Base-by-base conservation (phyloP, 2,329 filamentous ascomycete genomes). In the Aurifilum marmelostoma region DNA sequence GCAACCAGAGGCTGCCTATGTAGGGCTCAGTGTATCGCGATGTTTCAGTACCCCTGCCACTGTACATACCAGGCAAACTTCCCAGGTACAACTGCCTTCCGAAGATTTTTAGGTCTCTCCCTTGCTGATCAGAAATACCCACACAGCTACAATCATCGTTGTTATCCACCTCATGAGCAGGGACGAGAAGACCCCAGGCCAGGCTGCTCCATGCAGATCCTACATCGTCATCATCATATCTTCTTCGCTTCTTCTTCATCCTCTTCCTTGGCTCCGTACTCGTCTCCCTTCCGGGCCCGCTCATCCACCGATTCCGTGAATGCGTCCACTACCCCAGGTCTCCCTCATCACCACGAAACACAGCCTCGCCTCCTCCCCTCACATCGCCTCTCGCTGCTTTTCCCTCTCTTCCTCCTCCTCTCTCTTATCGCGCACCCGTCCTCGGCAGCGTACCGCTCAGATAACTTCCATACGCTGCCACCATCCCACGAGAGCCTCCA, bases 391-490 rank as follows among this genome's bases (percentile, higher is more conserved):
- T 71, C 63, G 73, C 24, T 72, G 69, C 18, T 72, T 72, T 14
- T 79, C 79, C 54, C 80, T 76, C 8, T 76, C 74, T 2, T 73
- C 73, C 52, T 78, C 79, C 54, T 80, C 77, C 9, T 76, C 75
- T 2, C 73, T 73, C 50, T 78, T 72, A 32, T 65, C 65, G n/a
- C n/a, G n/a, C n/a, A 29, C 73, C 69, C 21, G 75, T 73, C 29
- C 74, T 70, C 37, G 80, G 74, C n/a, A 75, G 73, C 52, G 83
- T 29, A 89, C n/a, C 74, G 34, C 80, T 76, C 50, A 97, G 79
- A 77, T 97, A 92, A 8, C 86, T 91, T 21, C 93, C 83, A 84
- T 92, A 97, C 21, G 96, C 81, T 0, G 88, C 87, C 7, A 94
- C 80, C 85, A 93, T 92, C 11, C 87, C 93, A 65, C 92, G 85